These are phyloP conservation scores for Butyriboletus appendiculatus DNA, from an alignment of 1,284 basidiomycete species.

Conservation along the genomic window DNA sequence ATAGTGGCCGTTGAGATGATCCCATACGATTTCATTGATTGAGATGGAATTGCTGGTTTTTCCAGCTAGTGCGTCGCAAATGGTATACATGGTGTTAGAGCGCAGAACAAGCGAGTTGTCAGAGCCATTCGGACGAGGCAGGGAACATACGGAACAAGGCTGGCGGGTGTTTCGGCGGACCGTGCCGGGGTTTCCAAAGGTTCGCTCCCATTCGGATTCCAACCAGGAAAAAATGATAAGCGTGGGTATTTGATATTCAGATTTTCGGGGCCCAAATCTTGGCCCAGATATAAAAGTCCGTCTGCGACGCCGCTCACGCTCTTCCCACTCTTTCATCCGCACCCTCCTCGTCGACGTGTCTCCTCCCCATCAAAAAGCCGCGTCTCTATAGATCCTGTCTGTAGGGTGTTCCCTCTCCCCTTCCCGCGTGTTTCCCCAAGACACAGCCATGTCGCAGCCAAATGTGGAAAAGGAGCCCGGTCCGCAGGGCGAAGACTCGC, in stretches of 20 bases:
- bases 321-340: constrained; percentile 36
- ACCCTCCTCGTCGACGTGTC: constrained; percentile 11
- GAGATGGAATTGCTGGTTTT: background rate
- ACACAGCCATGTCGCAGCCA: constrained; percentile 39
- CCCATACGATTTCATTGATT: no score
- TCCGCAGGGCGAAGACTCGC: constrained; percentile 46
- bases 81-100: constrained; percentile 18
- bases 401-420: constrained; percentile 24
- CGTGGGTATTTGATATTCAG: constrained; percentile 29
- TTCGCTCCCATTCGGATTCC: constrained; percentile 27
- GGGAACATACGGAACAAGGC: constrained; percentile 17
- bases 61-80: no score
- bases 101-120: constrained; percentile 4
- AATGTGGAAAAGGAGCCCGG: constrained; percentile 66
- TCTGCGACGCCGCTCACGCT: constrained; percentile 25
- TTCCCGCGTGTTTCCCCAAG: constrained; percentile 1
- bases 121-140: background rate
- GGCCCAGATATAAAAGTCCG: constrained; percentile 31
- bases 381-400: constrained; percentile 29
- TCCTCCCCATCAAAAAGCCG: constrained; percentile 18
- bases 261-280: constrained; percentile 31
- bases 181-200: constrained; percentile 26
- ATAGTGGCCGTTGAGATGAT: background rate
- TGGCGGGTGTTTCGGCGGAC: constrained; percentile 13
- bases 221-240: constrained; percentile 17